Evolutionary conservation across 805 yeast genomes (phyloP).

Genomic region (Candida cerambycidarum): DNA sequence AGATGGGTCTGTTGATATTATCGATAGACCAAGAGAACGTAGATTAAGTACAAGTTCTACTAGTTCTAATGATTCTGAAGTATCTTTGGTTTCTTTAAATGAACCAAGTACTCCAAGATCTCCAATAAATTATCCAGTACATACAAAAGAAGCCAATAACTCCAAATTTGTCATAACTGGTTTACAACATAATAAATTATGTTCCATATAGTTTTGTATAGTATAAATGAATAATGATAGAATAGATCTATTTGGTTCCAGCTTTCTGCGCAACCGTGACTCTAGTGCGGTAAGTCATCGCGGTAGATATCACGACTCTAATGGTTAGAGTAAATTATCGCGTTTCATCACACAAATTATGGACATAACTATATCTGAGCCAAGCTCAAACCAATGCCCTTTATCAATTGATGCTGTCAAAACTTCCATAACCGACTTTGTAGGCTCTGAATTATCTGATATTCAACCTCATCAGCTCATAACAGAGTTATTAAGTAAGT

Average conservation of each 20-base stretch:
- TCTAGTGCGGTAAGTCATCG: background rate
- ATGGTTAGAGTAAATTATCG: background rate
- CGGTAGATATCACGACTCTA: background rate
- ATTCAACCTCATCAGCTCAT: background rate
- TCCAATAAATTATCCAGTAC: constrained; percentile 11
- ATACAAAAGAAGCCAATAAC: constrained; percentile 1
- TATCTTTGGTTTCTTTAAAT: constrained; percentile 4
- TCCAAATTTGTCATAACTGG: constrained; percentile 34
- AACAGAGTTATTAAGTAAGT: background rate
- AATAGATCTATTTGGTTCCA: background rate
- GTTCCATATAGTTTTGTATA: constrained; percentile 2
- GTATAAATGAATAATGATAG: constrained; percentile 5
- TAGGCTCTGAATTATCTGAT: background rate
- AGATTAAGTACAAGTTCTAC: constrained; percentile 9
- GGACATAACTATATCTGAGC: constrained; percentile 4
- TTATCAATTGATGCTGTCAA: background rate
- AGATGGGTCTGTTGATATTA: background rate
- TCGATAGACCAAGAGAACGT: constrained; percentile 7
- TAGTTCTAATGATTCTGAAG: background rate
- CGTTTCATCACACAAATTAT: background rate
- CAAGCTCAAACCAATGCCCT: constrained; percentile 5
- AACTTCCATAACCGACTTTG: background rate
- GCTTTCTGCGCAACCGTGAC: background rate
- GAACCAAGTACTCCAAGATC: constrained; percentile 16
- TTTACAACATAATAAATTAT: constrained; percentile 19